Evolutionary conservation across 352 stramenopile genomes (phyloP), one percentile per base, ranked within the genome.

Genomic region (Globisporangium cystogenes): DNA sequence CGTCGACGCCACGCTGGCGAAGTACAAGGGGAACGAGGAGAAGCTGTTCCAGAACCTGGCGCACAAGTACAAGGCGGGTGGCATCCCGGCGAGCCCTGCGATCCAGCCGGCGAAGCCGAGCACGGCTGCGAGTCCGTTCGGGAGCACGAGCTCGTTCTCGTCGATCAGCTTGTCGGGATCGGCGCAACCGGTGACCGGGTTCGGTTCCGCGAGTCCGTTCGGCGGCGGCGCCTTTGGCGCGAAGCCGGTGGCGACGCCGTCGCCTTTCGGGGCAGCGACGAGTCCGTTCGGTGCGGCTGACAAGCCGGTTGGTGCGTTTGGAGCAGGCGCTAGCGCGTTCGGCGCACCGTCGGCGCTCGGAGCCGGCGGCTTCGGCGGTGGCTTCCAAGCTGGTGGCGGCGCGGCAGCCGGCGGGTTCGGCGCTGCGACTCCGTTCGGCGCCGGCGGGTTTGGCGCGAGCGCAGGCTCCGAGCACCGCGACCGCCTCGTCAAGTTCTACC

Each of bases 21-120:
- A 96, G 67, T 98, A 97, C 65, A 90, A 90, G 48, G 83, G 83
- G 26, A 83, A 86, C 27, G 79, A 92, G 67, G 79, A 78, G 29
- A 79, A 90, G 44, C 65, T 93, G 23, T 90, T 93, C 57, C 64
- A 82, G 57, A 87, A 76, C 51, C 47, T 93, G 31, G 64, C 70
- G 33, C 48, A 47, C 16, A 93, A 92, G 74, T 93, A 93, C 68
- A 87, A 86, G 59, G 29, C 46, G 6, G 52, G 35, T 16, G 52
- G 52, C n/a, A 43, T 74, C 24, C 68, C 62, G 36, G 63, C 67
- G 26, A 81, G 60, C 39, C 60, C 64, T n/a, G 70, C 63, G 14
- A 63, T 82, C 27, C 65, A 76, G 23, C 60, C 67, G 46, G 24
- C 57, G 7, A 77, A 72, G 8, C 50, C 65, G 11, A 75, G 64